phyloP scores from a whole-genome alignment of 306 rosid species.

The Cicer cuneatum region DNA sequence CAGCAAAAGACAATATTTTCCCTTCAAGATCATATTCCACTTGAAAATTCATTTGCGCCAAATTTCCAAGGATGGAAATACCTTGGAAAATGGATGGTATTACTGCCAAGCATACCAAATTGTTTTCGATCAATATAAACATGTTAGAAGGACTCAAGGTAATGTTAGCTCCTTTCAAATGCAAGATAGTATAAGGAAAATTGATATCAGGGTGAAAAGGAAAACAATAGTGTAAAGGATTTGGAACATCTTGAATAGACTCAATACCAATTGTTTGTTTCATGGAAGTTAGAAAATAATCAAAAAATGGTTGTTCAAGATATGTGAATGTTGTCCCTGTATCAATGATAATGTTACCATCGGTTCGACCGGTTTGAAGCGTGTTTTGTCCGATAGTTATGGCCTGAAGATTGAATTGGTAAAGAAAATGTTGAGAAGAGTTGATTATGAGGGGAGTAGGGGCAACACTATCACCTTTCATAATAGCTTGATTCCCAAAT shows the following conservation, averaged over 20 bases:
- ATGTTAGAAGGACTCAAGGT: background rate
- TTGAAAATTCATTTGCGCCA: background rate
- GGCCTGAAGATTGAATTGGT: slow-evolving; percentile 36
- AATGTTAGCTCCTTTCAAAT: background rate
- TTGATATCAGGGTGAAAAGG: too few species aligned
- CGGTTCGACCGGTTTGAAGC: background rate
- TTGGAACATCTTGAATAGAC: background rate
- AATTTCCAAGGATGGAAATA: slow-evolving; percentile 3
- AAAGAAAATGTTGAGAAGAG: background rate
- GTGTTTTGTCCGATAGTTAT: slow-evolving; percentile 4
- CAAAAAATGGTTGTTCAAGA: background rate
- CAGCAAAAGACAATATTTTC: slow-evolving; percentile 33
- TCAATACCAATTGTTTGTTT: slow-evolving; percentile 7
- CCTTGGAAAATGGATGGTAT: background rate
- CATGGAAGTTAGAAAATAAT: background rate
- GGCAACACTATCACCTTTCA: background rate
- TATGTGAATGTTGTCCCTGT: slow-evolving; percentile 33
- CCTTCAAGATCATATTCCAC: slow-evolving; percentile 33
- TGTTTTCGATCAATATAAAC: rapidly evolving
- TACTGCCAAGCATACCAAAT: background rate
- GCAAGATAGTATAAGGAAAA: background rate
- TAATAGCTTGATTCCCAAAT: slow-evolving; percentile 3
- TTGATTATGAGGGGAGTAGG: slow-evolving; percentile 21
- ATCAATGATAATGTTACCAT: slow-evolving; percentile 39
- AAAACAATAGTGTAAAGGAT: background rate